These are phyloP conservation scores for Carex sylvatica DNA, from an alignment of 202 grass and related monocot species.

Conservation along the genomic window DNA sequence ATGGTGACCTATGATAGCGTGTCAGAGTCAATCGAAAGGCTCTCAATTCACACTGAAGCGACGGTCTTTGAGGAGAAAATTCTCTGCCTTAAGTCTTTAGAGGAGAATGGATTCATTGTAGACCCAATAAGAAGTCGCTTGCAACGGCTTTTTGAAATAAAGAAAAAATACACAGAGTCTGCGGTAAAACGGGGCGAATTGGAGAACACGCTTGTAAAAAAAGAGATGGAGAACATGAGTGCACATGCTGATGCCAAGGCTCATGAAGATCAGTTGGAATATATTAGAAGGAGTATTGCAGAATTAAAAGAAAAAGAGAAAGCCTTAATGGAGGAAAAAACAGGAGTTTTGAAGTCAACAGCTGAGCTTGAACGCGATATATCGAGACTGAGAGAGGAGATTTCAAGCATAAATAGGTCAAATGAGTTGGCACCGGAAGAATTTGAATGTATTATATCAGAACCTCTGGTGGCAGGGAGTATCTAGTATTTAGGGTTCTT, in stretches of 20 bases:
- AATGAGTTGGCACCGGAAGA: neutral
- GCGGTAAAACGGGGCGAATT: neutral
- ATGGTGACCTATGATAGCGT: constrained; percentile 58
- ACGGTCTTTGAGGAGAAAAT: constrained; percentile 39
- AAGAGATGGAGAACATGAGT: neutral
- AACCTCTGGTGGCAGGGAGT: neutral
- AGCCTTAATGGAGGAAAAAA: neutral
- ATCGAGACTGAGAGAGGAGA: neutral
- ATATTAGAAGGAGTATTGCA: neutral
- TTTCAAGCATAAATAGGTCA: neutral
- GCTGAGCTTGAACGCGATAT: neutral
- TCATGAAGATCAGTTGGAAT: neutral
- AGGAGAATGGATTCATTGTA: constrained; percentile 12
- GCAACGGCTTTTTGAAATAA: constrained; percentile 36
- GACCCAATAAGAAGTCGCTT: constrained; percentile 30
- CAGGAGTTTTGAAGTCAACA: neutral
- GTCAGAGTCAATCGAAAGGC: constrained; percentile 34
- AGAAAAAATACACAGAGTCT: neutral
- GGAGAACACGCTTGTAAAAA: neutral
- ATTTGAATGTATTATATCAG: neutral
- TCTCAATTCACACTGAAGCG: constrained; percentile 23
- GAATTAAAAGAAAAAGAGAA: neutral
- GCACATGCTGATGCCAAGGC: neutral
- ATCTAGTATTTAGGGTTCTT: neutral
- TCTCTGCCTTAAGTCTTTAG: constrained; percentile 28